Percentiles rank a stretch among this genome's conserved stretches.
phyloP scores from a whole-genome alignment of 1,284 basidiomycete genomes.

The Apiotrichum montevideense region DNA sequence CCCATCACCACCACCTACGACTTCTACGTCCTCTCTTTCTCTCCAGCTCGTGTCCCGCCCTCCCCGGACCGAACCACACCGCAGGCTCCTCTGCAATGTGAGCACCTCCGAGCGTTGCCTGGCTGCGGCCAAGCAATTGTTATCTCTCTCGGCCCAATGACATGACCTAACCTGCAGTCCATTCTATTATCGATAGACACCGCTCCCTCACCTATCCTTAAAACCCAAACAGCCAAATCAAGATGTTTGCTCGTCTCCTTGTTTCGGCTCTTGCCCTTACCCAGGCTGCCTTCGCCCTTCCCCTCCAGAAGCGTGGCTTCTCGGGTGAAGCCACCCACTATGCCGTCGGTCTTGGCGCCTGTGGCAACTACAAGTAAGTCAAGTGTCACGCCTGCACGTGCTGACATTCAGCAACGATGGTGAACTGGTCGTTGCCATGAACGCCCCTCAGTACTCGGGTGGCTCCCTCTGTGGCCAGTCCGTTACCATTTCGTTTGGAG shows the following conservation, averaged over 20 bases:
- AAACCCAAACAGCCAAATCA: neutral
- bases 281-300: neutral
- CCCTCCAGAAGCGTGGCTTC: conserved; percentile 14
- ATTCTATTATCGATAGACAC: conserved; percentile 2
- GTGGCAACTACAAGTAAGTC: conserved; percentile 16
- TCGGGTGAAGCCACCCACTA: conserved; percentile 22
- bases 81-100: no score
- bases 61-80: no score
- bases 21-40: no score
- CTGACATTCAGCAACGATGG: conserved; percentile 1
- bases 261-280: neutral
- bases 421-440: conserved; percentile 46
- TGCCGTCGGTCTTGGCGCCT: conserved; percentile 18
- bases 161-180: neutral
- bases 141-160: no score
- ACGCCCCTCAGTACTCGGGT: conserved; percentile 46
- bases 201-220: neutral
- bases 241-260: conserved; percentile 3
- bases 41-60: no score
- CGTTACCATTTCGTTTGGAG: conserved; percentile 59
- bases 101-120: no score
- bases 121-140: no score
- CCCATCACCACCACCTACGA: no score
- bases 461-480: conserved; percentile 58
- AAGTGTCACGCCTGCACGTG: no score